Base-by-base conservation (phyloP, 768 basidiomycete genomes). In the Lentinula edodes region DNA sequence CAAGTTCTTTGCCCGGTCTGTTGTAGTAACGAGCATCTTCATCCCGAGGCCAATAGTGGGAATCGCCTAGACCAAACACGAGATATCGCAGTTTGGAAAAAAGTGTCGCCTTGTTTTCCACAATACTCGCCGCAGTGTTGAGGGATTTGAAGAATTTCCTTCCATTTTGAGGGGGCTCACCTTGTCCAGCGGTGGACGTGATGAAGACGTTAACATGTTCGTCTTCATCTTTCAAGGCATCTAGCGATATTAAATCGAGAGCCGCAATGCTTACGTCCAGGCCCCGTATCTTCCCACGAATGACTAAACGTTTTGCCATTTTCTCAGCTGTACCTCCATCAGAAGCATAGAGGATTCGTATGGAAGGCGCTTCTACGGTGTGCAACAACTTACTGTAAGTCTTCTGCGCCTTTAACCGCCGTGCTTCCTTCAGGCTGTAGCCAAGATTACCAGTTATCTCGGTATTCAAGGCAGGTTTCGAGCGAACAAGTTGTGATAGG, bases 1-100 rank as follows among this genome's bases (percentile, higher is more conserved):
- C 88, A 54, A 98, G 85, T 64, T 98, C 96, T 74, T 93, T 95
- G n/a, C 87, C 83, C 0, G 96, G 88, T 75, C 94, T 97, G 82
- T 98, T 99, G 81, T 98, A 99, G 74, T 96, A 98, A 68, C 93
- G 91, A n/a, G 88, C 89, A 69, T 98, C 97, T 73, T 98, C 95
- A 16, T 90, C 83, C 46, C 97, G 84, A 10, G 97, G 97, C 97
- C 97, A 99, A 77, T 99, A 99, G 75, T 96, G 95, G 72, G 91
- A 95, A 73, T 99, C 97, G 63, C 97, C 97, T 86, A 99, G 90
- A 51, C 80, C 96, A 66, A 98, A 98, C 48, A 98, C 94, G 56
- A 88, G 75, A 73, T 85, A 91, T 69, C 84, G 88, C 62, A 94
- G 76, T 64, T 86, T 87, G 58, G 76, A 64, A 46, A 94, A 77